phyloP scores from a whole-genome alignment of 768 basidiomycete genomes.

The Lentinula guzmanii region DNA sequence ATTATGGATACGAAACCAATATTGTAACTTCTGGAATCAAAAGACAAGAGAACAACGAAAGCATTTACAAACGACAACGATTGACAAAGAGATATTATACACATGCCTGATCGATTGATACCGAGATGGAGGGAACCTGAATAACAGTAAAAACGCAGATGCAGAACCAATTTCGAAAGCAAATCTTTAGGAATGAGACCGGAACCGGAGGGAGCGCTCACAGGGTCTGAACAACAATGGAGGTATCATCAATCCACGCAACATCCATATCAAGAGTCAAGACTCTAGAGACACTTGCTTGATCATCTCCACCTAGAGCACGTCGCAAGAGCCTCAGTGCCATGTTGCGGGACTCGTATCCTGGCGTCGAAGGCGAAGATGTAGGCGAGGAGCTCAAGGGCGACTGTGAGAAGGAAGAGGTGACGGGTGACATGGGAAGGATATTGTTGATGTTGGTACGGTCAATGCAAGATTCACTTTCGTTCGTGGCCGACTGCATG shows the following conservation, averaged over 20 bases:
- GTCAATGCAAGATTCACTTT: not conserved
- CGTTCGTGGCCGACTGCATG: constrained; percentile 13
- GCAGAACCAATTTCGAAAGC: not conserved
- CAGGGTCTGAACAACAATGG: constrained; percentile 33
- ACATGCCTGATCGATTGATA: not conserved
- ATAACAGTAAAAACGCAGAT: not conserved
- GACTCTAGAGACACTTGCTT: constrained; percentile 45
- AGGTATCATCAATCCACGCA: constrained; percentile 66
- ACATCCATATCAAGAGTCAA: constrained; percentile 58
- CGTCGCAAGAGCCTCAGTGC: constrained; percentile 53
- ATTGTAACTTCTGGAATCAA: not conserved
- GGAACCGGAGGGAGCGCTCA: not conserved
- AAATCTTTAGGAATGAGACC: not conserved
- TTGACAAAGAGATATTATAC: not conserved
- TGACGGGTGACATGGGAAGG: constrained; percentile 5
- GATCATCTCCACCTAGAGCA: constrained; percentile 53
- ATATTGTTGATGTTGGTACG: constrained; percentile 7
- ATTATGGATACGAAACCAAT: not conserved
- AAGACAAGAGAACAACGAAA: not conserved
- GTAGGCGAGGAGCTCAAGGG: not conserved
- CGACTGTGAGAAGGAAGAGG: not conserved
- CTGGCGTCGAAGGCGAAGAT: not conserved
- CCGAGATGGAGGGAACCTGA: not conserved
- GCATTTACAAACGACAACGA: not conserved
- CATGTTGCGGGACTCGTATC: constrained; percentile 32